Percentiles rank a stretch among this genome's conserved stretches.
Conservation (phyloP, 352 stramenopile genomes). For the Globisporangium polare region DNA sequence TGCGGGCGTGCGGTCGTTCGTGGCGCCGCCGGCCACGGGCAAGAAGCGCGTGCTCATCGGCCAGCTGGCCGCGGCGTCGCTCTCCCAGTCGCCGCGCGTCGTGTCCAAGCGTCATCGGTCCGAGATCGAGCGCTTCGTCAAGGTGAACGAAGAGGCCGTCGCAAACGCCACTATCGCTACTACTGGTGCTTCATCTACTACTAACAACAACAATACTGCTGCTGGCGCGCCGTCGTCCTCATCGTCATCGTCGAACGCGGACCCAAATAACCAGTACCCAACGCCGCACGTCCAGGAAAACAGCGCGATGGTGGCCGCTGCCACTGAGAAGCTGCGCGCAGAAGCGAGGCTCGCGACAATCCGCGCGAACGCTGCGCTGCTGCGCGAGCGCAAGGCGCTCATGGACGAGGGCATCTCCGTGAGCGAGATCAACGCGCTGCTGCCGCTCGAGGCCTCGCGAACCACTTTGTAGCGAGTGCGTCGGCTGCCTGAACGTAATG, state of each 20-base stretch:
- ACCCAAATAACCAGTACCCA: neutral
- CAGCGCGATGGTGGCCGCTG: slow-evolving; percentile 14
- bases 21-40: neutral
- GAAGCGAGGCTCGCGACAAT: slow-evolving; percentile 17
- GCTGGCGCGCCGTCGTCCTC: neutral
- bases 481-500: no score
- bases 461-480: neutral
- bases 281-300: slow-evolving; percentile 9
- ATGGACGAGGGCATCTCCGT: slow-evolving; percentile 16
- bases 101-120: slow-evolving; percentile 14
- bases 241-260: neutral
- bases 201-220: neutral
- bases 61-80: slow-evolving; percentile 1
- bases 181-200: neutral
- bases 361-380: slow-evolving; percentile 14
- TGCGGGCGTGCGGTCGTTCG: slow-evolving; percentile 10
- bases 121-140: slow-evolving; percentile 15
- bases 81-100: neutral
- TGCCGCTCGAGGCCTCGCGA: slow-evolving; percentile 9
- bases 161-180: neutral
- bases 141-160: slow-evolving; percentile 7
- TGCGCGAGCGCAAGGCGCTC: slow-evolving; percentile 19
- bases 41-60: slow-evolving; percentile 14
- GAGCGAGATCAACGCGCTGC: slow-evolving; percentile 18
- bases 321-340: slow-evolving; percentile 14